Conservation (phyloP, 129 eudicot genomes). For the Centaurea solstitialis region DNA sequence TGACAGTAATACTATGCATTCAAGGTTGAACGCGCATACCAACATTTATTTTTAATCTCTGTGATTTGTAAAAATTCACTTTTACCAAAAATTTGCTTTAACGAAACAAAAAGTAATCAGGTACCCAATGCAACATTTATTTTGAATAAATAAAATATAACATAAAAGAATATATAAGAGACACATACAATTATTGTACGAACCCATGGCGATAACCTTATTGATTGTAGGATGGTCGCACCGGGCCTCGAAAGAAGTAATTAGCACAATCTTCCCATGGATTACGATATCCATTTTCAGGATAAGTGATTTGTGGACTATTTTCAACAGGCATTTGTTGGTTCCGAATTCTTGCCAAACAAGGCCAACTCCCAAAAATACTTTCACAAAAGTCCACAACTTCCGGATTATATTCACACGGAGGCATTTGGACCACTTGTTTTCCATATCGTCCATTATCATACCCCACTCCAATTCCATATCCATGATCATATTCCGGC, state of each 20-base stretch:
- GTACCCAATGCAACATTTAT: background rate
- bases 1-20: too few relatives aligned
- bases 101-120: too few relatives aligned
- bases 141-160: background rate
- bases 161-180: background rate
- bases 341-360: constrained; percentile 52
- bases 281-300: constrained; percentile 20
- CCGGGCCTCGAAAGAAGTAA: constrained; percentile 61
- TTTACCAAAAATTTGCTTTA: too few relatives aligned
- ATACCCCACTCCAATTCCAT: constrained; percentile 34
- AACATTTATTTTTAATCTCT: too few relatives aligned
- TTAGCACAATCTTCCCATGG: constrained; percentile 56
- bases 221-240: constrained; percentile 14
- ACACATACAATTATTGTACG: background rate
- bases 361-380: constrained; percentile 82
- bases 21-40: too few relatives aligned
- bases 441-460: constrained; percentile 38
- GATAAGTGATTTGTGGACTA: background rate
- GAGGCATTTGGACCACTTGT: constrained; percentile 42
- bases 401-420: constrained; percentile 59
- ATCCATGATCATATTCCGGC: constrained; percentile 39
- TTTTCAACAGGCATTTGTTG: constrained; percentile 13
- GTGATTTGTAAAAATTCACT: too few relatives aligned
- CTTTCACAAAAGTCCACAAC: constrained; percentile 73
- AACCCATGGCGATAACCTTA: background rate